A percentile compares a stretch with the other conserved stretches of the same genome.
Conservation (phyloP, 495 filamentous ascomycete genomes). For the Sporormia fimetaria region DNA sequence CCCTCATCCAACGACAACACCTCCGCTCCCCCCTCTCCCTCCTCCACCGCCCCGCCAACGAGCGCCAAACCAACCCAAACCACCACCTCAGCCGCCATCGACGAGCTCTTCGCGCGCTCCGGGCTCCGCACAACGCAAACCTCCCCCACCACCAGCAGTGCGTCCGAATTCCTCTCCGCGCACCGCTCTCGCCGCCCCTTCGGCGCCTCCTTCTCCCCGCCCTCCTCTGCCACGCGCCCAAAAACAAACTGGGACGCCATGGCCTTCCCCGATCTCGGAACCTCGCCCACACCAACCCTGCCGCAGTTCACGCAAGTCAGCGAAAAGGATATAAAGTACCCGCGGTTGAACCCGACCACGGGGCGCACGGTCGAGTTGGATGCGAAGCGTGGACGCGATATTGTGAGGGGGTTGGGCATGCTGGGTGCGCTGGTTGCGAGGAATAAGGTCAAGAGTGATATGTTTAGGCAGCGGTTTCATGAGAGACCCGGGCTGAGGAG, state of each 20-base stretch:
- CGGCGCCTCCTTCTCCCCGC: too few relatives aligned
- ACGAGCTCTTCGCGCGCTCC: too few relatives aligned
- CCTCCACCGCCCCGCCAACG: too few relatives aligned
- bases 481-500: slow-evolving; percentile 62
- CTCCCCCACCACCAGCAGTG: too few relatives aligned
- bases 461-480: slow-evolving; percentile 48
- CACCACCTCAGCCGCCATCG: slow-evolving; percentile 6
- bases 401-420: slow-evolving; percentile 42
- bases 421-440: slow-evolving; percentile 38
- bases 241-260: slow-evolving; percentile 6
- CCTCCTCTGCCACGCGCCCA: too few relatives aligned
- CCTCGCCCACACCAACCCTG: not conserved
- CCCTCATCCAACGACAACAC: too few relatives aligned
- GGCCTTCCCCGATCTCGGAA: slow-evolving; percentile 2
- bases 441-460: slow-evolving; percentile 46
- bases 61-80: slow-evolving; percentile 15
- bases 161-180: too few relatives aligned
- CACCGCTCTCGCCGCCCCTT: too few relatives aligned
- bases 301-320: slow-evolving; percentile 8
- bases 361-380: slow-evolving; percentile 50
- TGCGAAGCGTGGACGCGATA: slow-evolving; percentile 36
- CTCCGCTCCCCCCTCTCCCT: too few relatives aligned
- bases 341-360: slow-evolving; percentile 28
- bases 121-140: too few relatives aligned
- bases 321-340: slow-evolving; percentile 14